Conservation (phyloP, 129 eudicot genomes). For the Centaurea solstitialis region DNA sequence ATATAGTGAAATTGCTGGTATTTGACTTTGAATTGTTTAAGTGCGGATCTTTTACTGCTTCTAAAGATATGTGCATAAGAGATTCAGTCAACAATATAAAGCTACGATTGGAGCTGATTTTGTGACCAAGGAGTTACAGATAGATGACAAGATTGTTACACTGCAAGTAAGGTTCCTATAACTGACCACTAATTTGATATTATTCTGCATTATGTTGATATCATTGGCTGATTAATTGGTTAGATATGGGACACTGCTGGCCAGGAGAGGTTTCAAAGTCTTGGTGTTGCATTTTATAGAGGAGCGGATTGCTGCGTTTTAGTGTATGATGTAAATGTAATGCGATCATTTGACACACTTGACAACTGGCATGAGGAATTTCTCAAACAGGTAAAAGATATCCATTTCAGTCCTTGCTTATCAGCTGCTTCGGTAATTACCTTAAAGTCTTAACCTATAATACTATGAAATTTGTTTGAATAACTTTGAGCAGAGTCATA, state of each 20-base stretch:
- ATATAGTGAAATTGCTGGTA: background rate
- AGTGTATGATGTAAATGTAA: conserved; percentile 84
- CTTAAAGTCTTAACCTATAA: background rate
- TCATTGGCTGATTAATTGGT: conserved; percentile 1
- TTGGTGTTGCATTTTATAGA: conserved; percentile 93
- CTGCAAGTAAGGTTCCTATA: conserved; percentile 52
- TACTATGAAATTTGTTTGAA: background rate
- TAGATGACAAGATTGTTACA: conserved; percentile 80
- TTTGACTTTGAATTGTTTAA: background rate
- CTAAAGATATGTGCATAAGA: conserved; percentile 80
- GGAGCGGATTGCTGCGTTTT: conserved; percentile 94
- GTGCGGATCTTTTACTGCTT: conserved; percentile 27
- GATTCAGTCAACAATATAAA: conserved; percentile 85
- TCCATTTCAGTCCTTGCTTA: background rate
- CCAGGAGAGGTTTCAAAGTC: conserved; percentile 92
- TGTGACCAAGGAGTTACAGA: conserved; percentile 84
- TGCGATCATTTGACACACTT: conserved; percentile 77
- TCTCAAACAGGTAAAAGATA: conserved; percentile 65
- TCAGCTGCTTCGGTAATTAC: background rate
- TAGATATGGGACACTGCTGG: conserved; percentile 99
- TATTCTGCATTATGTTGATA: background rate
- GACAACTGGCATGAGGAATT: conserved; percentile 93
- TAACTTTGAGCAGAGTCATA: background rate
- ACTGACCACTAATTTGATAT: background rate
- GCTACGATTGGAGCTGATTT: conserved; percentile 96